Evolutionary conservation across 2,329 filamentous ascomycete genomes (phyloP), one percentile per base, ranked within the genome.

Genomic region (Chrysoporthe cubensis): DNA sequence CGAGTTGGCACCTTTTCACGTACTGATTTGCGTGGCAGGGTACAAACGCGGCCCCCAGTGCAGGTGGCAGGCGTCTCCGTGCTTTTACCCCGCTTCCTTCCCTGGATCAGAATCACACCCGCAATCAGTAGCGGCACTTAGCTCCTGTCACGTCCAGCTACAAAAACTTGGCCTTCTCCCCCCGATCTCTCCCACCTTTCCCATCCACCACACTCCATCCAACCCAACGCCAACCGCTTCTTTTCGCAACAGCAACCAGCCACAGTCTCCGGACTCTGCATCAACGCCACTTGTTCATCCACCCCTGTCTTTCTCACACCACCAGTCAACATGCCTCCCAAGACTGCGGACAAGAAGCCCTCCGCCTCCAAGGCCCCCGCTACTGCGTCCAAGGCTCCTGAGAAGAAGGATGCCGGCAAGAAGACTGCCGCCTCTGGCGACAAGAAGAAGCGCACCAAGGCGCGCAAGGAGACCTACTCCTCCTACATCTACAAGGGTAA

Each of bases 371-470:
- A 98, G 93, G 95, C 95, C 76, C 94, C 95, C 70, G 92, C 84
- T 64, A 87, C 91, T 79, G 87, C 87, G 74, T 86, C 84, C 76
- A 89, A 89, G 85, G 86, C 85, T 72, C 86, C 86, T 68, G 94
- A 97, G 90, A 97, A 97, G 92, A 97, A 98, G 91, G 95, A 98
- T 85, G 96, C 95, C 73, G 96, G 95, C 87, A 99, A 99, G 93
- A 99, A 98, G 92, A 98, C 96, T 62, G 93, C 95, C 70, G 90
- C 94, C 71, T 90, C 93, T 80, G 96, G 96, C 73, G 96, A 98
- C 77, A 98, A 98, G 94, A 99, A 99, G 93, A 99, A 98, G 94
- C 93, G 96, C 80, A 97, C 94, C 87, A 99, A 99, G 94, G 93
- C 94, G 75, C 91, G 96, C 85, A 98, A 98, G 92, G 96, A 99